These are phyloP conservation scores for Biancaea sappan DNA, from an alignment of 306 rosid species.

Conservation along the genomic window DNA sequence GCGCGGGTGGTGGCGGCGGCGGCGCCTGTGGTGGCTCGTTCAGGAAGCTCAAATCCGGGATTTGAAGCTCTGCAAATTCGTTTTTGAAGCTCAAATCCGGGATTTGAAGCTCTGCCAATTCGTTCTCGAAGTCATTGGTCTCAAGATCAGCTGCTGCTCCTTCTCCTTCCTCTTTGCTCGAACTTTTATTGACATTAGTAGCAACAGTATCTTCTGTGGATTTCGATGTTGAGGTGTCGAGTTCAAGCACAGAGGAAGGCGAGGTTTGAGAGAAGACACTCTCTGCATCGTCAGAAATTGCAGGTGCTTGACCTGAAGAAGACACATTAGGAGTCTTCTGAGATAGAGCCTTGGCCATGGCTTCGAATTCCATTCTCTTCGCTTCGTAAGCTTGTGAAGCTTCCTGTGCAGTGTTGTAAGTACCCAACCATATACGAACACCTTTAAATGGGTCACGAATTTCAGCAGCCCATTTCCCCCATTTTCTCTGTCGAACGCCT, in stretches of 20 bases:
- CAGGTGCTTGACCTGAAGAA: slow-evolving; percentile 18
- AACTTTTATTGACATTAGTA: background rate
- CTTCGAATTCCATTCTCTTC: slow-evolving; percentile 50
- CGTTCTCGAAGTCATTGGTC: background rate
- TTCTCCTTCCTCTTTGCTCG: slow-evolving; percentile 32
- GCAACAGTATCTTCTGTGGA: background rate
- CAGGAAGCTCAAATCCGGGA: slow-evolving; percentile 51
- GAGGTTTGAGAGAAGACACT: slow-evolving; percentile 49
- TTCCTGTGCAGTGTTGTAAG: slow-evolving; percentile 67
- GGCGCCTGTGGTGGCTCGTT: slow-evolving; percentile 1
- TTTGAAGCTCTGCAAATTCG: slow-evolving; percentile 35
- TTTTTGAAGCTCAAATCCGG: slow-evolving; percentile 47
- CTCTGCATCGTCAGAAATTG: slow-evolving; percentile 42
- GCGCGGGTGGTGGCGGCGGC: too few species aligned
- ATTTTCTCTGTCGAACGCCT: slow-evolving; percentile 80
- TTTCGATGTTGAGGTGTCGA: slow-evolving; percentile 51
- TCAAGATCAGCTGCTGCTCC: background rate
- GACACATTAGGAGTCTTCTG: slow-evolving; percentile 27
- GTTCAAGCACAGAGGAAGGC: slow-evolving; percentile 55
- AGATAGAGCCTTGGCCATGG: slow-evolving; percentile 37
- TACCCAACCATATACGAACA: slow-evolving; percentile 72
- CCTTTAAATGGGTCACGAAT: slow-evolving; percentile 73
- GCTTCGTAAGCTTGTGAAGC: slow-evolving; percentile 69
- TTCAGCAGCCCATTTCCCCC: slow-evolving; percentile 96
- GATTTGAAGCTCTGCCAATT: slow-evolving; percentile 35